These are phyloP conservation scores for Pichia eremophila DNA, from an alignment of 805 yeast species.

Conservation along the genomic window DNA sequence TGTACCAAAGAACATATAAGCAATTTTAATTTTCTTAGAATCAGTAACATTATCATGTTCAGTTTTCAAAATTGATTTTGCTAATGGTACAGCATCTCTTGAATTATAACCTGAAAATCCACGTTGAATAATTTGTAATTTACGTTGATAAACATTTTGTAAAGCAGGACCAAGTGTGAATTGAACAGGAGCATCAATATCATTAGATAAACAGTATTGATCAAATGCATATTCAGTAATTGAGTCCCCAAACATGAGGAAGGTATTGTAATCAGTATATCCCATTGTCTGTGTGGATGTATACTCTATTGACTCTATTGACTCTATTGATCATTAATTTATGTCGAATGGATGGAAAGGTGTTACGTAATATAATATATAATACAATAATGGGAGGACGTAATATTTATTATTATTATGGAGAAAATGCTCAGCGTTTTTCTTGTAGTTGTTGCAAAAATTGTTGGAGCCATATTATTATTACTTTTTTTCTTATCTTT, in stretches of 20 bases:
- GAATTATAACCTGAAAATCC: conserved; percentile 76
- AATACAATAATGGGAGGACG: too few species aligned
- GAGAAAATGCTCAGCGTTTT: too few species aligned
- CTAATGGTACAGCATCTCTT: conserved; percentile 43
- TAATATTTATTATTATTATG: too few species aligned
- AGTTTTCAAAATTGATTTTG: conserved; percentile 40
- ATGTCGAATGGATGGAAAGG: too few species aligned
- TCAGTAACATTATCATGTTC: conserved; percentile 32
- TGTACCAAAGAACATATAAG: conserved; percentile 70
- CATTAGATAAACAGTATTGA: conserved; percentile 4
- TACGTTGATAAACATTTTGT: conserved; percentile 40
- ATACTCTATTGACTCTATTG: too few species aligned
- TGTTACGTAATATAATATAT: too few species aligned
- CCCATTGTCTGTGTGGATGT: conserved; percentile 1
- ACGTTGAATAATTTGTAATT: conserved; percentile 57
- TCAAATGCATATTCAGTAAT: conserved; percentile 26
- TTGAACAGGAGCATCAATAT: conserved; percentile 11
- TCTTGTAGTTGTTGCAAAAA: too few species aligned
- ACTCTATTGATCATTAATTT: too few species aligned
- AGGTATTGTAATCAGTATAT: conserved; percentile 14
- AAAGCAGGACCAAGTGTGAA: conserved; percentile 26
- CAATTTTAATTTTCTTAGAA: conserved; percentile 26
- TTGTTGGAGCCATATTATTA: too few species aligned
- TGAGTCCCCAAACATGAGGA: conserved; percentile 30
- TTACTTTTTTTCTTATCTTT: too few species aligned